These are phyloP conservation scores for Auricularia sp. DNA, from an alignment of 768 basidiomycete genomes.

Conservation along the genomic window DNA sequence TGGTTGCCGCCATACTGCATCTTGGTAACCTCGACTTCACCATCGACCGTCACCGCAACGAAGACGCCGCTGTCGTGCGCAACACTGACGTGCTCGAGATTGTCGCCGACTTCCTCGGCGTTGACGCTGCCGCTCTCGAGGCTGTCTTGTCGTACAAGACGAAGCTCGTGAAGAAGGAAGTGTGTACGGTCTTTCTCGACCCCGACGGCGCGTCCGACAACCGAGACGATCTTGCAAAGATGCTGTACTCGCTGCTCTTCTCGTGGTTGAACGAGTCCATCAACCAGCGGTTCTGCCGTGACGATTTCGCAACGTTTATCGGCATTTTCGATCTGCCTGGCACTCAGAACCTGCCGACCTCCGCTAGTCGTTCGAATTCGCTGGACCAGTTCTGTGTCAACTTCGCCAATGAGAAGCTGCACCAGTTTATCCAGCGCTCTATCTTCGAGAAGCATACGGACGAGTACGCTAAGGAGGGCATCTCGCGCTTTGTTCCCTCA, in stretches of 20 bases:
- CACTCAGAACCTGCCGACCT: constrained; percentile 62
- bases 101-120: constrained; percentile 86
- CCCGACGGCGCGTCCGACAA: constrained; percentile 89
- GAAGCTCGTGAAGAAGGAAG: constrained; percentile 85
- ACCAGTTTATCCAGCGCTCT: constrained; percentile 67
- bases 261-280: constrained; percentile 95
- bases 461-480: constrained; percentile 78
- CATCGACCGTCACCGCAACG: constrained; percentile 70
- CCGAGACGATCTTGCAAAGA: constrained; percentile 87
- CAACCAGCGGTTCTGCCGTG: constrained; percentile 89
- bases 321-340: constrained; percentile 92
- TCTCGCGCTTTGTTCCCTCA: constrained; percentile 56
- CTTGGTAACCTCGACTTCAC: constrained; percentile 92
- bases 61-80: constrained; percentile 86
- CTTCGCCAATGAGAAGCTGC: constrained; percentile 88
- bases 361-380: constrained; percentile 73
- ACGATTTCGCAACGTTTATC: constrained; percentile 87
- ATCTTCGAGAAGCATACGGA: constrained; percentile 73
- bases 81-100: constrained; percentile 71
- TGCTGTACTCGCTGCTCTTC: constrained; percentile 88
- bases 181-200: constrained; percentile 95
- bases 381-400: constrained; percentile 96
- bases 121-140: constrained; percentile 63
- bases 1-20: constrained; percentile 91
- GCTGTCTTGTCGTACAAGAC: constrained; percentile 81